Evolutionary conservation across 441 rosid species (phyloP), one percentile per base, ranked within the genome.

Genomic region (Erodium moschatum): DNA sequence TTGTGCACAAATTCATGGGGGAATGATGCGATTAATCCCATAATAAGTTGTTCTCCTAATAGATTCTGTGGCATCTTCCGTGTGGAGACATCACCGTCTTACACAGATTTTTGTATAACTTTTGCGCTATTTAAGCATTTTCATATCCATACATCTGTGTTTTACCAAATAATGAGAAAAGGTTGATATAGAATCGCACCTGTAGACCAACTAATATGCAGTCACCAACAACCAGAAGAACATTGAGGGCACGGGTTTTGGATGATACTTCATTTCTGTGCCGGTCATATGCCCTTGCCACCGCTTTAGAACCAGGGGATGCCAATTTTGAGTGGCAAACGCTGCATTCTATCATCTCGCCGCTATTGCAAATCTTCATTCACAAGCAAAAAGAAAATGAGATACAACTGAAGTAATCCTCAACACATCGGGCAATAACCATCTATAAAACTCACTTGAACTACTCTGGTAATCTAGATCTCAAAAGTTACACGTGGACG

Each of bases 141-240:
- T 54, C 61, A 54, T 19, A 18, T 54, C 5, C 15, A 54, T 54
- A 54, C 24, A 16, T 40, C 12, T 40, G 46, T 40, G 5, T 54
- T 54, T 54, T 54, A 54, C 61, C 27, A 56, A 56, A 56, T 6
- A 56, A 56, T 56, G 62, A 56, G 62, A 18, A 16, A 56, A 42
- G 21, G 62, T 56, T 56, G 12, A 9, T 56, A 9, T 56, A 56
- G 62, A 56, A 56, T 56, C 62, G 16, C 11, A 80, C 83, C 84
- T 78, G 82, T 15, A 78, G 64, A 8, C 84, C 84, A 16, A 81
- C 82, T 13, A 81, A 63, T 42, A 81, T 5, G 71, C 84, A 81
- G 72, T 81, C 84, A 12, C 84, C 80, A 4, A 73, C 77, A 20
- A 81, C 84, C 77, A 81, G 74, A 69, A 76, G 61, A 24, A 77